phyloP scores from a whole-genome alignment of 2,329 filamentous ascomycete genomes.

The Exophiala phaeomuriformis region DNA sequence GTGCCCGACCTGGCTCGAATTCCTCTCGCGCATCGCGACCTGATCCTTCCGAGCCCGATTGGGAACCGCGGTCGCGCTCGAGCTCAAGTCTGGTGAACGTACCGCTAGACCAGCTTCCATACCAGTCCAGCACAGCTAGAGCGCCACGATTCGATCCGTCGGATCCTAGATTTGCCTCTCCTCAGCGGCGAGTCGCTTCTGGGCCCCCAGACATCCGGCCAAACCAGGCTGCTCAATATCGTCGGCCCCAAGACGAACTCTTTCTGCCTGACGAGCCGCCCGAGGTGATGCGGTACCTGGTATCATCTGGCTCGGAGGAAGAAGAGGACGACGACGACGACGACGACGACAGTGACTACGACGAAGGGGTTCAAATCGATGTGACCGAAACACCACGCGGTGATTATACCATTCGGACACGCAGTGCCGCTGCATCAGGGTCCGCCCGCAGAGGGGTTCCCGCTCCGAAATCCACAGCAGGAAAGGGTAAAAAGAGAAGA shows the following conservation, averaged over 20 bases:
- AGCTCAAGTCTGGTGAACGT: conserved; percentile 32
- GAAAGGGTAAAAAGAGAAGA: conserved; percentile 19
- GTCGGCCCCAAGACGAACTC: conserved; percentile 24
- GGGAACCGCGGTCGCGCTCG: conserved; percentile 38
- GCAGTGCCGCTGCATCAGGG: conserved; percentile 18
- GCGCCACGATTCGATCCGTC: conserved; percentile 28
- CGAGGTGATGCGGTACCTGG: conserved; percentile 23
- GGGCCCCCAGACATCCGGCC: conserved; percentile 28
- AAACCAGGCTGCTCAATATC: conserved; percentile 13
- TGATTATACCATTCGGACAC: conserved; percentile 23
- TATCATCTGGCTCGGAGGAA: conserved; percentile 15
- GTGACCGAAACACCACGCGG: conserved; percentile 18
- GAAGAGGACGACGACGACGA: conserved; percentile 21
- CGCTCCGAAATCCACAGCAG: conserved; percentile 7
- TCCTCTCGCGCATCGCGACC: conserved; percentile 34
- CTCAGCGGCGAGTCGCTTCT: conserved; percentile 39
- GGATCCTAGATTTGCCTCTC: conserved; percentile 31
- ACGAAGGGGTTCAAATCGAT: conserved; percentile 20
- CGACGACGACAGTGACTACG: conserved; percentile 18
- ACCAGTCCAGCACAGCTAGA: conserved; percentile 30
- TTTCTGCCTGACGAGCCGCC: conserved; percentile 18
- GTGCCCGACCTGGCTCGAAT: conserved; percentile 29
- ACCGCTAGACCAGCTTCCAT: conserved; percentile 29
- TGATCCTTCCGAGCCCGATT: conserved; percentile 45
- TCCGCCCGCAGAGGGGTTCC: conserved; percentile 1